A percentile compares a stretch with the other conserved stretches of the same genome.
Evolutionary conservation across 2,329 filamentous ascomycete genomes (phyloP).

Genomic region (Trichoderma koningii): DNA sequence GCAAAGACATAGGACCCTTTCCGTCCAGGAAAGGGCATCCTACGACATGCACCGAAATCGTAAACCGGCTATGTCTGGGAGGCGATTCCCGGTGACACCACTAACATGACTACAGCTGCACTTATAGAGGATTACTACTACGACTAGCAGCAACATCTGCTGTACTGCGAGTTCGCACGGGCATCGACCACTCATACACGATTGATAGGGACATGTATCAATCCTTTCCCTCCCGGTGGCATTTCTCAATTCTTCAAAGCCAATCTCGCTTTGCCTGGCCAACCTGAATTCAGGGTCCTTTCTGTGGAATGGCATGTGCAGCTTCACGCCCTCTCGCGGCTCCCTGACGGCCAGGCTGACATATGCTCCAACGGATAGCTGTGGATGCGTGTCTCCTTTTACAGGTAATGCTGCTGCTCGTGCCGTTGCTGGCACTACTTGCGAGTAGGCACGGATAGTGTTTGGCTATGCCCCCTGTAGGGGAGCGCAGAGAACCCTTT

Average conservation of each 20-base stretch:
- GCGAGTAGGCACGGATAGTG: background rate
- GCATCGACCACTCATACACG: background rate
- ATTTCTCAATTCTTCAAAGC: background rate
- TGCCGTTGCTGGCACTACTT: background rate
- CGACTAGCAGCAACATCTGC: background rate
- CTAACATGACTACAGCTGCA: background rate
- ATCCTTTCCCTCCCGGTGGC: background rate
- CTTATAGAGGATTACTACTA: too few relatives aligned
- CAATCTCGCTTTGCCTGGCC: constrained; percentile 23
- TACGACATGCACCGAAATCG: constrained; percentile 4
- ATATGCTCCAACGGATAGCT: background rate
- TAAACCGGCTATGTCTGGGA: constrained; percentile 1
- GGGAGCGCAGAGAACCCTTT: too few relatives aligned
- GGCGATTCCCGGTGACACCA: background rate
- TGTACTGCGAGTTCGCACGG: too few relatives aligned
- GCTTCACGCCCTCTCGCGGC: background rate
- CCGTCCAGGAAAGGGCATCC: background rate
- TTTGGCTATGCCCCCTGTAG: too few relatives aligned
- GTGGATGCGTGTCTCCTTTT: background rate
- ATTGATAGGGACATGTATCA: background rate
- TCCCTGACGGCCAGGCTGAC: background rate
- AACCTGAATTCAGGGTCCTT: background rate
- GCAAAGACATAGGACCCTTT: constrained; percentile 1
- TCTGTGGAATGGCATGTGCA: constrained; percentile 11
- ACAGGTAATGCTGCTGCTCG: too few relatives aligned